Evolutionary conservation across 2,329 filamentous ascomycete species (phyloP).

Genomic region (Clarireedia monteithiana): DNA sequence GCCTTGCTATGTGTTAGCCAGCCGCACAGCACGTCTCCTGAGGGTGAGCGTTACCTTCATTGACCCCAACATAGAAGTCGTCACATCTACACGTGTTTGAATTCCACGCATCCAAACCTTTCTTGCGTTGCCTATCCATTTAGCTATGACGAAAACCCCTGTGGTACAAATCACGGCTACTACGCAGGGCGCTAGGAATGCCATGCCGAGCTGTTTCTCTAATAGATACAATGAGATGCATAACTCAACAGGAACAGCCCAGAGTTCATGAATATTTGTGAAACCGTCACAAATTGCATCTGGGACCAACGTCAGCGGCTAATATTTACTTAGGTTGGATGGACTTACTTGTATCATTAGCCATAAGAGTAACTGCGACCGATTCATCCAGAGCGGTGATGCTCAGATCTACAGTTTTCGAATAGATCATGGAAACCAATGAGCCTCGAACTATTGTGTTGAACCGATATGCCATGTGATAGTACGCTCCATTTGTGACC

Average conservation of each 20-base stretch:
- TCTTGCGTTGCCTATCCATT: constrained; percentile 22
- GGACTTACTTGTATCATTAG: constrained; percentile 7
- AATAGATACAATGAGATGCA: constrained; percentile 26
- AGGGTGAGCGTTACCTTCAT: constrained; percentile 23
- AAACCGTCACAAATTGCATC: constrained; percentile 26
- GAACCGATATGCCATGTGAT: constrained; percentile 15
- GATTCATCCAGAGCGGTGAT: constrained; percentile 23
- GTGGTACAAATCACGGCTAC: constrained; percentile 23
- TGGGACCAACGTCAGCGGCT: constrained; percentile 2
- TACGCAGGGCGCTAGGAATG: constrained; percentile 19
- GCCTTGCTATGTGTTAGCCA: constrained; percentile 13
- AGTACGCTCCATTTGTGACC: constrained; percentile 16
- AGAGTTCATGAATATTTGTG: constrained; percentile 26
- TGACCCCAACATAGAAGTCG: constrained; percentile 24
- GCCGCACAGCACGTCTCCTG: neutral
- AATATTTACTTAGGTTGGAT: neutral
- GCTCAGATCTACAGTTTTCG: constrained; percentile 23
- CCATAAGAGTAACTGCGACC: constrained; percentile 12
- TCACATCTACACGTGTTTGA: constrained; percentile 26
- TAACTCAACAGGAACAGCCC: constrained; percentile 26
- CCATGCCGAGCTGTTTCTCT: constrained; percentile 23
- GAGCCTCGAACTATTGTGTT: constrained; percentile 21
- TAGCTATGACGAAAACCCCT: constrained; percentile 19
- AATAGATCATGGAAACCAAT: constrained; percentile 23
- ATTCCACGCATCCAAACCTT: constrained; percentile 27